A percentile compares a stretch with the other conserved stretches of the same genome.
These are phyloP conservation scores for Arthrinium puccinioides DNA, from an alignment of 2,329 filamentous ascomycete species.

Conservation along the genomic window DNA sequence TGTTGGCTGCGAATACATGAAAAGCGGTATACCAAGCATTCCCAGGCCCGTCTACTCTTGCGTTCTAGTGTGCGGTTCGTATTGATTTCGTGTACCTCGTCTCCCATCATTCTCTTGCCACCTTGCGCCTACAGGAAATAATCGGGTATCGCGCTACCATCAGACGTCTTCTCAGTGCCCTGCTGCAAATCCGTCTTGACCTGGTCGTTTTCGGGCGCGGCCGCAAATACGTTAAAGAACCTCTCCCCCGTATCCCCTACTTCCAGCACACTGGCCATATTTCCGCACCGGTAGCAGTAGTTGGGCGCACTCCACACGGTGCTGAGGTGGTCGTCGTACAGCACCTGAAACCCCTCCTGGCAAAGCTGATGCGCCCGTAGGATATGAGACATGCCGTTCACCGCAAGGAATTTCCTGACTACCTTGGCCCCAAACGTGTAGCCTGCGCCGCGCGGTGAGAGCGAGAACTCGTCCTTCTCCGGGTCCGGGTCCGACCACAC, in stretches of 20 bases:
- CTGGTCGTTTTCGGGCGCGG: constrained; percentile 89
- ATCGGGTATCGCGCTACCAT: constrained; percentile 57
- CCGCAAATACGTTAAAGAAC: constrained; percentile 97
- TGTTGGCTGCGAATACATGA: too few relatives aligned
- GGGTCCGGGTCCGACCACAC: constrained; percentile 98
- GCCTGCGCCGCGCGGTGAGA: constrained; percentile 86
- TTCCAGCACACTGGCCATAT: constrained; percentile 94
- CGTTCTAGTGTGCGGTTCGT: too few relatives aligned
- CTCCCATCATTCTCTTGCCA: too few relatives aligned
- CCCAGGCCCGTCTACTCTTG: too few relatives aligned
- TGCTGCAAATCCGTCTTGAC: constrained; percentile 83
- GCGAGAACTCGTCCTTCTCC: constrained; percentile 94
- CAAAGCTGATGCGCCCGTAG: constrained; percentile 96
- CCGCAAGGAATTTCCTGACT: constrained; percentile 94
- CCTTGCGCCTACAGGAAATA: constrained; percentile 58
- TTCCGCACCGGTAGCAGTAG: constrained; percentile 92
- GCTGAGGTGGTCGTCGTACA: constrained; percentile 89
- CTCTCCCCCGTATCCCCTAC: constrained; percentile 88
- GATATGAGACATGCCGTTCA: constrained; percentile 97
- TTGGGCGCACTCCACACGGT: constrained; percentile 98
- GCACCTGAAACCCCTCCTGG: constrained; percentile 94
- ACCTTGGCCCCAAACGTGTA: constrained; percentile 98
- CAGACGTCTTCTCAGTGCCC: constrained; percentile 62
- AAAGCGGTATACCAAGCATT: too few relatives aligned
- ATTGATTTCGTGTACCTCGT: too few relatives aligned